Conservation (phyloP, 345 rosid species). For the Brassica rapa region DNA sequence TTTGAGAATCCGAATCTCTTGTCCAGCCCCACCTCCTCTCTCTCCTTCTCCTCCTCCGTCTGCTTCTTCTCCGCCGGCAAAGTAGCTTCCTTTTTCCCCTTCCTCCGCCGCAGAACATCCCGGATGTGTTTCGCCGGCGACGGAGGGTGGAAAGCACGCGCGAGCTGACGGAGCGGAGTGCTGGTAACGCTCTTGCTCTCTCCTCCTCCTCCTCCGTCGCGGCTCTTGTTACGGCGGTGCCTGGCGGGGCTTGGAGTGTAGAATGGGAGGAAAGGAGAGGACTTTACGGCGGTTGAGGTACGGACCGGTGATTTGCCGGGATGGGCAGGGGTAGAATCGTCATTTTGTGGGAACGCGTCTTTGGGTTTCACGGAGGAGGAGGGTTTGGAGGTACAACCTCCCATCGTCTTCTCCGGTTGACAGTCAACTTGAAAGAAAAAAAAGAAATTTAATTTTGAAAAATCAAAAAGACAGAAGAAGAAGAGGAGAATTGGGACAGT, state of each 20-base stretch:
- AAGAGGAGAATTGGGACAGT: constrained; percentile 15
- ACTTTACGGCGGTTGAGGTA: constrained; percentile 37
- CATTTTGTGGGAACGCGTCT: constrained; percentile 39
- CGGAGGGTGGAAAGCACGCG: constrained; percentile 80
- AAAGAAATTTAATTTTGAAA: not conserved
- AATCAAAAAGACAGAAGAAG: constrained; percentile 15
- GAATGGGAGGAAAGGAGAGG: constrained; percentile 56
- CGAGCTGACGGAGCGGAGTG: constrained; percentile 74
- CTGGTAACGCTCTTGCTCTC: constrained; percentile 45
- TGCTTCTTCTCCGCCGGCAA: constrained; percentile 37
- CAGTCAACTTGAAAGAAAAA: not conserved
- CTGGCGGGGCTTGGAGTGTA: constrained; percentile 69
- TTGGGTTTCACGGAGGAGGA: constrained; percentile 48
- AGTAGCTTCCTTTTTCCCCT: constrained; percentile 44
- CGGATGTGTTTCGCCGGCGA: constrained; percentile 93
- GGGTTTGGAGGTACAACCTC: constrained; percentile 73
- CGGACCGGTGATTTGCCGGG: constrained; percentile 37
- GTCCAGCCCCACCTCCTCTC: constrained; percentile 59
- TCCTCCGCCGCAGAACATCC: constrained; percentile 66
- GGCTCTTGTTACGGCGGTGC: constrained; percentile 56
- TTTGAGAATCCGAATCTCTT: constrained; percentile 91
- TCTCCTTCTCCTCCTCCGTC: constrained; percentile 51
- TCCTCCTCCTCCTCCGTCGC: constrained; percentile 32
- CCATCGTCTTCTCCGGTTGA: constrained; percentile 50
- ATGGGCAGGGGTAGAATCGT: constrained; percentile 35